phyloP scores from a whole-genome alignment of 208 protist genomes.

The Leishmania martiniquensis region DNA sequence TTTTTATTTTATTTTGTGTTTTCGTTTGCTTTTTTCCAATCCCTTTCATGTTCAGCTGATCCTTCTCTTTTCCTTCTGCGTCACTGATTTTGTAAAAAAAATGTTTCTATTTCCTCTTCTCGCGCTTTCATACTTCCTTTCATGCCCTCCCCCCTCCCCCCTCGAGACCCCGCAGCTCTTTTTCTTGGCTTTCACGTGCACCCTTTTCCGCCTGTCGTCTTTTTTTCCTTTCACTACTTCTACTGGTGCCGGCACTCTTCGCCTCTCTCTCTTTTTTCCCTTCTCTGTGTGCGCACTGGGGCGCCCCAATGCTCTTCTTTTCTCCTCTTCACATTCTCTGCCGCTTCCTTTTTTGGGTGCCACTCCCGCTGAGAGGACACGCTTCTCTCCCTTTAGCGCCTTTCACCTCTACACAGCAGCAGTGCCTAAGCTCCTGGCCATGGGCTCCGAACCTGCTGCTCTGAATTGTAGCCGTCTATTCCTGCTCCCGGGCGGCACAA shows the following conservation, averaged over 20 bases:
- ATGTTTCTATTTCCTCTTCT: too few species aligned
- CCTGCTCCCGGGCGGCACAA: not conserved
- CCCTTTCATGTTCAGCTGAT: too few species aligned
- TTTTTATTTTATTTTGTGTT: too few species aligned
- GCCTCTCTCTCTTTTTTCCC: constrained; percentile 2
- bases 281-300: not conserved
- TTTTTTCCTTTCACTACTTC: not conserved
- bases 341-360: constrained; percentile 13
- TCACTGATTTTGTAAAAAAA: too few species aligned
- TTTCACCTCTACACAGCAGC: not conserved
- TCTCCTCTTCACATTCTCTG: not conserved
- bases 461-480: not conserved
- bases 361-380: not conserved
- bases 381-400: not conserved
- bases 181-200: not conserved
- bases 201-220: not conserved
- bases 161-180: too few species aligned
- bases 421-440: not conserved
- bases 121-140: too few species aligned
- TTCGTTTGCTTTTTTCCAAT: too few species aligned
- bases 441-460: not conserved
- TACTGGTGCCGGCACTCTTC: not conserved
- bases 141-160: too few species aligned
- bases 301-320: not conserved
- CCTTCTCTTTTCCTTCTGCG: too few species aligned